These are phyloP conservation scores for Neurospora intermedia DNA, from an alignment of 495 filamentous ascomycete species.

Conservation along the genomic window DNA sequence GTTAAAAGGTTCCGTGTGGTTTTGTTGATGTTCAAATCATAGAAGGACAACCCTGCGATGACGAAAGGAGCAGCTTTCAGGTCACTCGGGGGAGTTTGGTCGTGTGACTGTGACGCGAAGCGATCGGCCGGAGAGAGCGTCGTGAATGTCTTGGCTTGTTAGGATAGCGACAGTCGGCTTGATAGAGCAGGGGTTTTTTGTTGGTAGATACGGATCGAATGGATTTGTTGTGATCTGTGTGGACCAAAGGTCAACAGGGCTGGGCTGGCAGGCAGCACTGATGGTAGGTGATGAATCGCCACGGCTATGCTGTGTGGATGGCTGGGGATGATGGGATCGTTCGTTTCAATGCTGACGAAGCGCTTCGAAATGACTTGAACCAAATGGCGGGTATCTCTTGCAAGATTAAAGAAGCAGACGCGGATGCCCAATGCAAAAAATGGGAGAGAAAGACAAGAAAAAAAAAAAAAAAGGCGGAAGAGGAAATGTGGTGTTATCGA, in stretches of 20 bases:
- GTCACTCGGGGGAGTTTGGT: background rate
- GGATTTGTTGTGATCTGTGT: background rate
- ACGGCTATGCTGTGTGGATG: background rate
- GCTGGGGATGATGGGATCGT: background rate
- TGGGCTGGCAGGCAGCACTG: background rate
- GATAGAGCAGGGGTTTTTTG: background rate
- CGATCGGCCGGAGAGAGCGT: background rate
- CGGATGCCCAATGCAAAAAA: background rate
- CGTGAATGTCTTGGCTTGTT: background rate
- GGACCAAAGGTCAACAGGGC: background rate
- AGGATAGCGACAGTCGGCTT: background rate
- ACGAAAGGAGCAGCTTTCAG: background rate
- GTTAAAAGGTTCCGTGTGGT: background rate
- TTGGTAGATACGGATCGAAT: background rate
- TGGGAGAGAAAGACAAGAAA: background rate
- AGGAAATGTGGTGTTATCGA: background rate
- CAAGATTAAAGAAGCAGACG: background rate
- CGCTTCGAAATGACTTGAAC: background rate
- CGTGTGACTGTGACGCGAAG: background rate
- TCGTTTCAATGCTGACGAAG: background rate
- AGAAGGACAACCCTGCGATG: background rate
- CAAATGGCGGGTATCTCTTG: background rate
- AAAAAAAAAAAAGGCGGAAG: background rate
- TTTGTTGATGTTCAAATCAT: background rate
- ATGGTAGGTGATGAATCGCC: background rate